These are phyloP conservation scores for Trichoderma gamsii DNA, from an alignment of 495 filamentous ascomycete species.

Conservation along the genomic window DNA sequence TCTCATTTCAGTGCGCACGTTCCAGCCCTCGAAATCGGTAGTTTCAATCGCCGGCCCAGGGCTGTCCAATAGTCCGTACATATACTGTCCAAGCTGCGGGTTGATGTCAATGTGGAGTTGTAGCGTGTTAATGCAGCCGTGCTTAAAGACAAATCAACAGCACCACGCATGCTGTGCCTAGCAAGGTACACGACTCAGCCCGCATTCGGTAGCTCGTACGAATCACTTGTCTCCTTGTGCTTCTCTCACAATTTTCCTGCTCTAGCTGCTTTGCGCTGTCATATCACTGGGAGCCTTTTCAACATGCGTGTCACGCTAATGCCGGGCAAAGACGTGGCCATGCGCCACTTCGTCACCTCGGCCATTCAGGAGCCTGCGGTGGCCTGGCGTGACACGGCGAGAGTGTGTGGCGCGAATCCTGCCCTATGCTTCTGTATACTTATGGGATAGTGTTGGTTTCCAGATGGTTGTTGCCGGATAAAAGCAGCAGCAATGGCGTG, in stretches of 20 bases:
- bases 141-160: not conserved
- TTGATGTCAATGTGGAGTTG: not conserved
- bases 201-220: not conserved
- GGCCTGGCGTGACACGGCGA: constrained; percentile 6
- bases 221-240: not conserved
- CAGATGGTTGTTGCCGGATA: not conserved
- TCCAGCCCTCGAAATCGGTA: not conserved
- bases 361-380: constrained; percentile 1
- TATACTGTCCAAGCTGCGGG: not conserved
- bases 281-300: not conserved
- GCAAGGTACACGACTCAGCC: constrained; percentile 1
- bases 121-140: not conserved
- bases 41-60: not conserved
- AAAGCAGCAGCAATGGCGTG: not conserved
- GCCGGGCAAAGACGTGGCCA: constrained; percentile 13
- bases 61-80: not conserved
- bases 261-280: not conserved
- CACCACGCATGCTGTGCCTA: not conserved
- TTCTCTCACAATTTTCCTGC: not conserved
- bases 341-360: not conserved
- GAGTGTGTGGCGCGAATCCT: not conserved
- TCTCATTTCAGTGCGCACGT: not conserved
- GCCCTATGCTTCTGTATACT: not conserved
- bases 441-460: not conserved
- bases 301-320: not conserved